A percentile compares a stretch with the other conserved stretches of the same genome.
These are phyloP conservation scores for Rhizopus delemar DNA, from an alignment of 371 early-diverging fungal species.

Conservation along the genomic window DNA sequence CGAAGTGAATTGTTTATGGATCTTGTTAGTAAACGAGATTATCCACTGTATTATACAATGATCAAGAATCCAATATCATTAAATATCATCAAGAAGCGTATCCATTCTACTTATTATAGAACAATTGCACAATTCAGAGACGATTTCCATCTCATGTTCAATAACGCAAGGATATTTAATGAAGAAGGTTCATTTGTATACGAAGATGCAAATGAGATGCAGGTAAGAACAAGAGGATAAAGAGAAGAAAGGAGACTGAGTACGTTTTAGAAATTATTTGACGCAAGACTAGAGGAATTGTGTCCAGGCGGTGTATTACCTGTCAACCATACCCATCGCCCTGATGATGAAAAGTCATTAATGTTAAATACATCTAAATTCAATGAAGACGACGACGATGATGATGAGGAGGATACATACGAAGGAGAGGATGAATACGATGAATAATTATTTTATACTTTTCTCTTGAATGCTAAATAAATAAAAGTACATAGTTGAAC, in stretches of 20 bases:
- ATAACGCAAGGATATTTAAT: constrained; percentile 80
- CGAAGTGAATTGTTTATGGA: constrained; percentile 73
- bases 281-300: constrained; percentile 26
- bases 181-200: constrained; percentile 80
- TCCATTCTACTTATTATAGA: constrained; percentile 58
- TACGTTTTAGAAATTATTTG: constrained; percentile 24
- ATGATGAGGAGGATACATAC: constrained; percentile 13
- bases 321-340: background rate
- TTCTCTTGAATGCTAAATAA: background rate
- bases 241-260: background rate
- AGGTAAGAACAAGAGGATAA: constrained; percentile 26
- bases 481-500: background rate
- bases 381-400: constrained; percentile 12
- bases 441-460: constrained; percentile 3
- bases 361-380: background rate
- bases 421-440: constrained; percentile 7
- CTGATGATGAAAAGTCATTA: background rate
- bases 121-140: constrained; percentile 53
- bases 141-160: constrained; percentile 74
- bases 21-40: constrained; percentile 72
- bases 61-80: constrained; percentile 86
- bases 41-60: constrained; percentile 84
- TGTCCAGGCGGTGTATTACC: constrained; percentile 30
- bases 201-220: constrained; percentile 68
- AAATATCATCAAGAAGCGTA: constrained; percentile 66